phyloP scores from a whole-genome alignment of 2,329 filamentous ascomycete genomes.

The Whalleya microplaca region DNA sequence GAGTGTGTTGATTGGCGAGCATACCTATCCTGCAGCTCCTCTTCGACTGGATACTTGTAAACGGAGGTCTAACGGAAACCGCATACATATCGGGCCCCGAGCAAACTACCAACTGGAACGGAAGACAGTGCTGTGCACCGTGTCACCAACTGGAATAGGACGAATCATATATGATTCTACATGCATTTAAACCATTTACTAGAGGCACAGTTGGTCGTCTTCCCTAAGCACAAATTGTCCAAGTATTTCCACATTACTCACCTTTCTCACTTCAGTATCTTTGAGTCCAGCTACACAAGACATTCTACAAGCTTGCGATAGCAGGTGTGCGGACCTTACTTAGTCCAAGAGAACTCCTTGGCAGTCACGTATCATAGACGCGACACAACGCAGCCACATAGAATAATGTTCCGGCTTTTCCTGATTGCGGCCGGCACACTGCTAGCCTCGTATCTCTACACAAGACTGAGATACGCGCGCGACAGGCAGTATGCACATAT shows the following conservation, averaged over 20 bases:
- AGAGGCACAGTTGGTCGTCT: background rate
- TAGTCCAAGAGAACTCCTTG: too few species aligned
- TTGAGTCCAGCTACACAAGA: too few species aligned
- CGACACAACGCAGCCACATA: background rate
- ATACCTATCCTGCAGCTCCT: too few species aligned
- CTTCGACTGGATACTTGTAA: too few species aligned
- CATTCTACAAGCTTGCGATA: background rate
- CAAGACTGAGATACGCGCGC: conserved; percentile 16
- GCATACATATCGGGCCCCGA: too few species aligned
- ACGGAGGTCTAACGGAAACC: too few species aligned
- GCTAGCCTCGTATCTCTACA: conserved; percentile 17
- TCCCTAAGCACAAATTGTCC: background rate
- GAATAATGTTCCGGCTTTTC: conserved; percentile 15
- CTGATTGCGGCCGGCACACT: conserved; percentile 7
- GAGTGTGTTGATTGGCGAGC: too few species aligned
- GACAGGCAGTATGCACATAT: conserved; percentile 23
- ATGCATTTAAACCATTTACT: background rate
- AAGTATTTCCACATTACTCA: background rate
- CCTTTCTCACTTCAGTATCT: background rate
- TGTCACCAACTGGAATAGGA: background rate
- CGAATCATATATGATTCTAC: background rate
- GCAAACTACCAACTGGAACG: background rate
- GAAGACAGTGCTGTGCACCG: background rate
- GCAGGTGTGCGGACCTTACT: background rate
- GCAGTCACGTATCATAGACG: background rate